Evolutionary conservation across 1,284 basidiomycete genomes (phyloP), one percentile per base, ranked within the genome.

Genomic region (Apiotrichum domesticum): DNA sequence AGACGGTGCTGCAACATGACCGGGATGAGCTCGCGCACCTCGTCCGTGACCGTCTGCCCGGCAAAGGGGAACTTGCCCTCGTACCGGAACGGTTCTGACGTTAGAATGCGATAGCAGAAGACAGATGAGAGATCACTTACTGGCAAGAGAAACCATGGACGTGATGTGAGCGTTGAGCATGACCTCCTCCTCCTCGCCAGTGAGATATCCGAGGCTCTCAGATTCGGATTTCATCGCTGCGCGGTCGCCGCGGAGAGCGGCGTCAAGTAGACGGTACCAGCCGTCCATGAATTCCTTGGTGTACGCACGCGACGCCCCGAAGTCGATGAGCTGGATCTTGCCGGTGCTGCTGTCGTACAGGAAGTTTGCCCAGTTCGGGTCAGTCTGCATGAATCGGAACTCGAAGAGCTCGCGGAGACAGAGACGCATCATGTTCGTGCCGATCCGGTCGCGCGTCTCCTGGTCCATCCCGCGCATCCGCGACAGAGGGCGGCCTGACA

Each of bases 341-440:
- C 57, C 62, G 21, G 42, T 44, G 6, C 35, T 42, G 8, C 62
- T 70, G 74, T 94, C 88, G 84, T 87, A 98, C 34, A 99, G 79
- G 78, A 98, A 98, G 75, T 98, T 98, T 29, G 89, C 90, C 89
- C 90, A 98, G 71, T 99, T 98, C 1, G 96, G 95, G 74, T 98
- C 95, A 0, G 95, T 98, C 76, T 98, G 96, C 96, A 98, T 98
- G 47, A 88, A 79, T 32, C 89, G 81, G 79, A 94, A 96, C 57
- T 86, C 80, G 76, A 98, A 96, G 11, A 98, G 83, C 72, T 98
- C 95, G 56, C 83, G 84, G 43, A 98, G 79, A 68, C 92, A 96
- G 3, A 98, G 82, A 51, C 90, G 86, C 51, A 98, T 81, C 52
- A 97, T 83, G 51, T 85, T 81, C 2, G 82, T 78, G 2, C 92